phyloP scores from a whole-genome alignment of 2,329 filamentous ascomycete genomes.

The Sclerotiophoma versabilis region DNA sequence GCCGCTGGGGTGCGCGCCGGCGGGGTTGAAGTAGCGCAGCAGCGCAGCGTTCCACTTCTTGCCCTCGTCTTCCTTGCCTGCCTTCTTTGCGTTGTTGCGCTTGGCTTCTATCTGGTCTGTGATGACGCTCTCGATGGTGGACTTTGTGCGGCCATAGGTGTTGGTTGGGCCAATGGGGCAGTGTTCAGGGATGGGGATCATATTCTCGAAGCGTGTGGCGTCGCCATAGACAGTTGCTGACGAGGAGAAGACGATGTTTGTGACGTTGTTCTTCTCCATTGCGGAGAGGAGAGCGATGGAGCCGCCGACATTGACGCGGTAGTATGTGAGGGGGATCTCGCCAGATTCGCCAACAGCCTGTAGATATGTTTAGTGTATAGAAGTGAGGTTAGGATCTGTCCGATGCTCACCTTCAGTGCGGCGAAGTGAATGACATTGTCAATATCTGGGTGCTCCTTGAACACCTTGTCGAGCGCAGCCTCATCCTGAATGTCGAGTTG shows the following conservation, averaged over 20 bases:
- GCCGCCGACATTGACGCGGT: slow-evolving; percentile 94
- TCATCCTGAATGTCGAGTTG: slow-evolving; percentile 89
- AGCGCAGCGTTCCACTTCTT: slow-evolving; percentile 92
- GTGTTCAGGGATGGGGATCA: slow-evolving; percentile 98
- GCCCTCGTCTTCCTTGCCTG: slow-evolving; percentile 63
- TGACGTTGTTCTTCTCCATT: slow-evolving; percentile 89
- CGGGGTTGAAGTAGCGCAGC: slow-evolving; percentile 97
- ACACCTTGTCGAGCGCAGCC: slow-evolving; percentile 82
- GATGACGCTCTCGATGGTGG: slow-evolving; percentile 89
- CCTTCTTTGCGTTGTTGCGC: slow-evolving; percentile 81
- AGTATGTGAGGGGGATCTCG: slow-evolving; percentile 96
- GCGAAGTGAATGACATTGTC: slow-evolving; percentile 99
- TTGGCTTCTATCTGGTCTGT: slow-evolving; percentile 88
- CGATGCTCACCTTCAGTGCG: slow-evolving; percentile 78
- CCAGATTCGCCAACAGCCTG: slow-evolving; percentile 95
- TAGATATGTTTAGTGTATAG: background rate
- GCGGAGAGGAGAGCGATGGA: slow-evolving; percentile 84
- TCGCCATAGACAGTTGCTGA: slow-evolving; percentile 98
- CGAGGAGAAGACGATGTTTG: slow-evolving; percentile 98
- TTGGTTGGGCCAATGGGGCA: slow-evolving; percentile 97
- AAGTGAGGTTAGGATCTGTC: background rate
- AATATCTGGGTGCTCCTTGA: slow-evolving; percentile 87
- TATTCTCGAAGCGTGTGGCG: slow-evolving; percentile 92
- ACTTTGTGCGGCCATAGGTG: slow-evolving; percentile 97
- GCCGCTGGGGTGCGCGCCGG: slow-evolving; percentile 90